Conservation (phyloP, 75 land plant genomes). For the Chamaecyparis obtusa region DNA sequence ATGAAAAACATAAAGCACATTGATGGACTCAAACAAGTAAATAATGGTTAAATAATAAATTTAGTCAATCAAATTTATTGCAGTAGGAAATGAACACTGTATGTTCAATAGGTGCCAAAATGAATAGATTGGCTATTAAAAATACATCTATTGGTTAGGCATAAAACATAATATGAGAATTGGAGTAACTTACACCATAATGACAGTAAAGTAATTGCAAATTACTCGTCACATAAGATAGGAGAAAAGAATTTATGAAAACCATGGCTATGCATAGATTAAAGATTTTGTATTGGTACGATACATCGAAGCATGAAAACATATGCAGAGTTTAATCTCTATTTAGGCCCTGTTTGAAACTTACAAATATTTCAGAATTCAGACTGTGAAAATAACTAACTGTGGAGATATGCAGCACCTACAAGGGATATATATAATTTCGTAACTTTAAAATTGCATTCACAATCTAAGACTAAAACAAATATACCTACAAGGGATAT, state of each 20-base stretch:
- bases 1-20: not conserved
- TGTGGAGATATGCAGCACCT: not conserved
- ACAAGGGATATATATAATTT: not conserved
- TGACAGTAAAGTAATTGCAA: not conserved
- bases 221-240: not conserved
- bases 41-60: not conserved
- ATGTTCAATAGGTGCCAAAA: not conserved
- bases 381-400: not conserved
- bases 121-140: not conserved
- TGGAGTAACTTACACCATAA: not conserved
- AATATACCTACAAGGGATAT: not conserved
- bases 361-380: constrained; percentile 5
- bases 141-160: not conserved
- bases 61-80: not conserved
- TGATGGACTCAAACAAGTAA: not conserved
- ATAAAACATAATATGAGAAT: not conserved
- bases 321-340: not conserved
- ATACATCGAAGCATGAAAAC: not conserved
- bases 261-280: not conserved
- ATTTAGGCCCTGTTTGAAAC: not conserved
- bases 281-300: not conserved
- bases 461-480: not conserved
- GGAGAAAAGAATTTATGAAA: not conserved
- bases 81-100: not conserved
- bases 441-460: not conserved